These are phyloP conservation scores for Peronosclerospora sorghi DNA, from an alignment of 352 stramenopile species.

Conservation along the genomic window DNA sequence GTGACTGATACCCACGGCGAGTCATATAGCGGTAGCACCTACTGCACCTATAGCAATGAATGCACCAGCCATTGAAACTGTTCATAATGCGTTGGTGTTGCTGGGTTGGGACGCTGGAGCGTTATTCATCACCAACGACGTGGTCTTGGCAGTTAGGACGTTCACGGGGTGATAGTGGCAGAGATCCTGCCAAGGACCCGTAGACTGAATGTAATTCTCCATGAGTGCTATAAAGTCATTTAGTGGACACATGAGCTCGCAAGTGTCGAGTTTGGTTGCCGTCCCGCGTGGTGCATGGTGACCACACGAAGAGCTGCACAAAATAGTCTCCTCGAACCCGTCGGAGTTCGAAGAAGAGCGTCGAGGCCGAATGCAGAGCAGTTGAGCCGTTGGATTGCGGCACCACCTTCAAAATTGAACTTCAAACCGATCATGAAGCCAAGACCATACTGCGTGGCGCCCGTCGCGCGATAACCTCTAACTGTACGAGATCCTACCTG, in stretches of 20 bases:
- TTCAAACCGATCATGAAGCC: conserved; percentile 74
- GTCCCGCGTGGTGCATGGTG: conserved; percentile 38
- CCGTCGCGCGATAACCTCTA: no score
- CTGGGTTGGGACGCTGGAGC: conserved; percentile 12
- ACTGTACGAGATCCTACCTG: no score
- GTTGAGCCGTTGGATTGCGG: conserved; percentile 58
- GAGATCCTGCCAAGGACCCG: conserved; percentile 60
- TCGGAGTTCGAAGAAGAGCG: conserved; percentile 68
- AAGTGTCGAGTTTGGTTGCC: conserved; percentile 48
- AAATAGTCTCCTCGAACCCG: conserved; percentile 29
- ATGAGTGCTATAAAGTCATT: conserved; percentile 47
- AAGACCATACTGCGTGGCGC: conserved; percentile 57
- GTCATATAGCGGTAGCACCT: conserved; percentile 31
- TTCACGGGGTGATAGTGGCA: conserved; percentile 58
- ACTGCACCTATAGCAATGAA: conserved; percentile 30
- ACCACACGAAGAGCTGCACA: conserved; percentile 64
- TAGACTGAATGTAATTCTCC: conserved; percentile 37
- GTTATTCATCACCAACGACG: conserved; percentile 19
- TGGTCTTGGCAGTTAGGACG: conserved; percentile 10
- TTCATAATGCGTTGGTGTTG: conserved; percentile 14
- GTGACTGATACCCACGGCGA: conserved; percentile 30
- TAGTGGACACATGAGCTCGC: conserved; percentile 44
- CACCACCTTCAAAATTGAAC: conserved; percentile 57
- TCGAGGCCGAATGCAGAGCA: conserved; percentile 51
- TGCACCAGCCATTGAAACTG: conserved; percentile 23